A percentile compares a stretch with the other conserved stretches of the same genome.
Conservation (phyloP, 441 rosid species). For the Erodium chrysanthum region DNA sequence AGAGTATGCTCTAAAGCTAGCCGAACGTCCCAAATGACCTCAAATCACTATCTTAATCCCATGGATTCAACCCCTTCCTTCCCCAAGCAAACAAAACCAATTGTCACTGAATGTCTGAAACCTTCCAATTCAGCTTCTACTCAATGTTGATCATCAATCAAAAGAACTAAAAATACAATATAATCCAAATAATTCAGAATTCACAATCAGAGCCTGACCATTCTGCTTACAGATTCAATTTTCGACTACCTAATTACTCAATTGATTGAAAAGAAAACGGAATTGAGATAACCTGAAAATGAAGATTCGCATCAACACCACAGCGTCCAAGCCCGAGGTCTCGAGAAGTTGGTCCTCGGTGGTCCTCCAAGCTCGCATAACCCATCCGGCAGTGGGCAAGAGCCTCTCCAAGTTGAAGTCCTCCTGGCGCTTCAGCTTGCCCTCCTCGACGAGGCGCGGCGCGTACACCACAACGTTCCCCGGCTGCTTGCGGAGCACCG, state of each 20-base stretch:
- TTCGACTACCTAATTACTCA: background rate
- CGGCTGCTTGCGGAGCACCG: constrained; percentile 75
- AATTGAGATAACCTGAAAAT: constrained; percentile 18
- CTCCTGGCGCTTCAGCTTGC: constrained; percentile 24
- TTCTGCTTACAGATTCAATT: background rate
- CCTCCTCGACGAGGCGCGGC: constrained; percentile 48
- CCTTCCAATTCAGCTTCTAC: background rate
- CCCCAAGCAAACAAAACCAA: background rate
- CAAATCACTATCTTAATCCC: background rate
- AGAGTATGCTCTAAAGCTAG: background rate
- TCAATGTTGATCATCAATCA: background rate
- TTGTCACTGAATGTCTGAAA: background rate
- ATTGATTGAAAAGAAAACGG: background rate
- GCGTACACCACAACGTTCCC: constrained; percentile 47
- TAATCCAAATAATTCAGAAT: background rate
- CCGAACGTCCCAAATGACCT: background rate
- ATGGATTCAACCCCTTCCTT: background rate
- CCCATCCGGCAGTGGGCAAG: constrained; percentile 24
- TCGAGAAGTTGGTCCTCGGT: constrained; percentile 18
- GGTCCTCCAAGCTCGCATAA: constrained; percentile 20
- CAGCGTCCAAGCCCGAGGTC: constrained; percentile 20
- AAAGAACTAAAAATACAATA: background rate
- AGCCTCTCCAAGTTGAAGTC: constrained; percentile 48
- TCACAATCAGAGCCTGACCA: background rate
- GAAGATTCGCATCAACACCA: constrained; percentile 22